Conservation (phyloP, 306 rosid genomes). For the Pyrus pyrifolia region DNA sequence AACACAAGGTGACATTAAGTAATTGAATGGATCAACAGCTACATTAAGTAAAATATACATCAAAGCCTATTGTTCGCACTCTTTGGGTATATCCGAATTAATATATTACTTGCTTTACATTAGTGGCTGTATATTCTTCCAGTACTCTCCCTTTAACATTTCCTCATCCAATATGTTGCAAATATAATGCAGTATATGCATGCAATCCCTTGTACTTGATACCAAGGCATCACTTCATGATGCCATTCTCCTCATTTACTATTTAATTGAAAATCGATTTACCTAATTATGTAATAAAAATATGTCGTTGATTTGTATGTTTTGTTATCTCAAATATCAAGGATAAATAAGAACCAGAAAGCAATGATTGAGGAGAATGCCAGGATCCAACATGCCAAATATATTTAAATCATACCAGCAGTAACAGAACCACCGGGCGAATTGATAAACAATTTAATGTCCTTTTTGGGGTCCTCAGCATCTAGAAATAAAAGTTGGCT, state of each 20-base stretch:
- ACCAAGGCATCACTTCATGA: background rate
- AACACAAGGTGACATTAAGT: background rate
- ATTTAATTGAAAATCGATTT: background rate
- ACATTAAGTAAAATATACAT: background rate
- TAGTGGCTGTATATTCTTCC: background rate
- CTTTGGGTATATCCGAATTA: background rate
- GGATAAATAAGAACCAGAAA: background rate
- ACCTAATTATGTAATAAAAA: background rate
- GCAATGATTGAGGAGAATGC: background rate
- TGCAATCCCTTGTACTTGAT: background rate
- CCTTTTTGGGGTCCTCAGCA: slow-evolving; percentile 79
- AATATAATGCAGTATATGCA: background rate
- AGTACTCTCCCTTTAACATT: background rate
- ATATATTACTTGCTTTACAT: background rate
- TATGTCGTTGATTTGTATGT: background rate
- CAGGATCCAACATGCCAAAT: background rate
- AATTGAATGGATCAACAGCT: background rate
- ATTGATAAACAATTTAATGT: slow-evolving; percentile 77
- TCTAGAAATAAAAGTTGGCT: slow-evolving; percentile 87
- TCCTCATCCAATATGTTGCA: background rate
- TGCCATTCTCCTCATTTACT: background rate
- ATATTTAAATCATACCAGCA: slow-evolving; percentile 52
- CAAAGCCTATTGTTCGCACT: background rate
- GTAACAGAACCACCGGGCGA: slow-evolving; percentile 97
- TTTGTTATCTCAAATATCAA: background rate